phyloP scores from a whole-genome alignment of 768 basidiomycete species.

The Phylloporus rhodoxanthus region DNA sequence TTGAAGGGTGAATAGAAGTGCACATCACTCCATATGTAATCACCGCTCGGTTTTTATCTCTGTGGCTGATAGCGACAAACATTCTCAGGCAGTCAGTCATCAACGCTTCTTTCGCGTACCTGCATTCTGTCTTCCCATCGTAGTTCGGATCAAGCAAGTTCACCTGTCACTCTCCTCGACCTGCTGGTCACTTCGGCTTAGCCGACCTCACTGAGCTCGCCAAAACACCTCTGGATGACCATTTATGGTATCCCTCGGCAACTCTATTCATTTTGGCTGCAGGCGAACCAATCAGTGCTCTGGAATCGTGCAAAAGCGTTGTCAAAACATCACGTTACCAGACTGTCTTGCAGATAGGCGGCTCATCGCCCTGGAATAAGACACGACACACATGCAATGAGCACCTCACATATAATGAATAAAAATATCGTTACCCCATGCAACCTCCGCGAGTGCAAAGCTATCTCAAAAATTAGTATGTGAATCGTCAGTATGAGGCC shows the following conservation, averaged over 20 bases:
- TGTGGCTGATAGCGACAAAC: not conserved
- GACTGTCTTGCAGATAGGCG: too few species aligned
- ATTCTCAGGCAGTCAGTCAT: not conserved
- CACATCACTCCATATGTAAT: not conserved
- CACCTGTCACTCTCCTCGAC: not conserved
- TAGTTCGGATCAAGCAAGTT: not conserved
- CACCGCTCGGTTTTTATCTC: not conserved
- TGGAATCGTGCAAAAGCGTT: too few species aligned
- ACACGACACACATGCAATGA: not conserved
- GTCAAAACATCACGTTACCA: too few species aligned
- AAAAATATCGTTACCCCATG: not conserved
- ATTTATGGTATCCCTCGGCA: too few species aligned
- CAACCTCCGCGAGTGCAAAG: not conserved
- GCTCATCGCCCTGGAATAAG: not conserved
- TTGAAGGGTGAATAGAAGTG: not conserved
- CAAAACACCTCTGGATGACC: too few species aligned
- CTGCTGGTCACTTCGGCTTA: too few species aligned
- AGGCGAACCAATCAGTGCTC: too few species aligned
- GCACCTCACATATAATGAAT: not conserved
- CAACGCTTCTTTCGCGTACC: slow-evolving; percentile 9
- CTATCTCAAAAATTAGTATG: not conserved
- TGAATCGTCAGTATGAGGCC: not conserved
- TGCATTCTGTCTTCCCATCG: not conserved
- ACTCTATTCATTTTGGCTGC: too few species aligned
- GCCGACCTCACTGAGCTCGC: too few species aligned